These are phyloP conservation scores for Trypanosoma caninum DNA, from an alignment of 208 protist species.

Conservation along the genomic window DNA sequence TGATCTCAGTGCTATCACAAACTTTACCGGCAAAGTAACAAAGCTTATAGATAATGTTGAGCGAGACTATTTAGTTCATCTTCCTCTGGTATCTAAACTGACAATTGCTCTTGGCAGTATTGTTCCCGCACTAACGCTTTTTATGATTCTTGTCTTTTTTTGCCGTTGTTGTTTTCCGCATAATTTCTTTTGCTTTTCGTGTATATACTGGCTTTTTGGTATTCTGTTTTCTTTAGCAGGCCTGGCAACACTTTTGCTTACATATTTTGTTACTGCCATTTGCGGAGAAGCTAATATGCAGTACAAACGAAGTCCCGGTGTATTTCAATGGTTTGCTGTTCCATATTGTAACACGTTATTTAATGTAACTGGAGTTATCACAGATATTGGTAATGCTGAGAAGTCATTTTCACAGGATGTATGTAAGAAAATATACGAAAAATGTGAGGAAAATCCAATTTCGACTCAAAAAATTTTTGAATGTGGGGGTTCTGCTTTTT, in stretches of 20 bases:
- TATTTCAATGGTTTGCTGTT: constrained; percentile 31
- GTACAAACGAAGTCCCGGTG: constrained; percentile 17
- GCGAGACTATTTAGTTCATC: not conserved
- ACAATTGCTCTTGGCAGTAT: constrained; percentile 15
- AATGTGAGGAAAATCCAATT: not conserved
- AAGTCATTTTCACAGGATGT: not conserved
- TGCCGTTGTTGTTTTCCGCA: constrained; percentile 8
- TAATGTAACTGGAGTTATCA: constrained; percentile 1
- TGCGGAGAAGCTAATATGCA: constrained; percentile 29
- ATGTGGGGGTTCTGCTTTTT: no score
- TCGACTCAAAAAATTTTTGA: no score
- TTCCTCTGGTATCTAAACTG: not conserved
- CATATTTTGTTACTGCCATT: not conserved
- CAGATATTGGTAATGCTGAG: not conserved
- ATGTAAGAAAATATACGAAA: not conserved
- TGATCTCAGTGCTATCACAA: constrained; percentile 6
- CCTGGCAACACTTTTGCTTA: constrained; percentile 9
- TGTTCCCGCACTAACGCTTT: constrained; percentile 5
- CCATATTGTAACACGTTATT: constrained; percentile 10
- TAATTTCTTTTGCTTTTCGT: constrained; percentile 9
- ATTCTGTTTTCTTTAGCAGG: constrained; percentile 19
- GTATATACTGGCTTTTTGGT: constrained; percentile 27
- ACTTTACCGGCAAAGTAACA: not conserved
- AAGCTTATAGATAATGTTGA: not conserved
- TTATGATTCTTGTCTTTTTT: constrained; percentile 8